Evolutionary conservation across 2,329 filamentous ascomycete genomes (phyloP).

Genomic region (Nothomitra cinnamomea): DNA sequence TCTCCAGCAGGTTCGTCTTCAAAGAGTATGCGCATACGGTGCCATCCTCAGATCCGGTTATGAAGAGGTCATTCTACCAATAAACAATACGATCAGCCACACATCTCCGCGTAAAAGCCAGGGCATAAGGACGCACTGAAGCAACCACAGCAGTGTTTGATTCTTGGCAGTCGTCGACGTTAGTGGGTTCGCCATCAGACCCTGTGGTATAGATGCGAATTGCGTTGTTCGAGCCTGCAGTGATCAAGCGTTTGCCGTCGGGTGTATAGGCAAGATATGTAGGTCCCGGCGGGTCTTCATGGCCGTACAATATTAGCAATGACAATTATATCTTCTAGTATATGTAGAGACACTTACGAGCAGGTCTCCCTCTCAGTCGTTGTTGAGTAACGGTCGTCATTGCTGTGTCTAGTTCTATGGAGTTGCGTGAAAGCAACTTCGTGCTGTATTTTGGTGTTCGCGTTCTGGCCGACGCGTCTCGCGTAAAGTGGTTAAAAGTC

Average conservation of each 20-base stretch:
- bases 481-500: neutral
- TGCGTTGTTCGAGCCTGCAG: conserved; percentile 83
- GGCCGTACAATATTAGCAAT: conserved; percentile 7
- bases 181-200: conserved; percentile 79
- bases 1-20: conserved; percentile 54
- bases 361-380: conserved; percentile 44
- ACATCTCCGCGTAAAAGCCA: neutral
- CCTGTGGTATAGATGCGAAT: conserved; percentile 86
- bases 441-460: neutral
- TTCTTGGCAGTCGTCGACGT: conserved; percentile 81
- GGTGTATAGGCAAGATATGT: conserved; percentile 84
- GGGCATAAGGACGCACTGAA: conserved; percentile 27
- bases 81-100: conserved; percentile 8
- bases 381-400: conserved; percentile 20
- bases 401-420: conserved; percentile 5
- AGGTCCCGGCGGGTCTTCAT: conserved; percentile 59
- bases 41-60: conserved; percentile 84
- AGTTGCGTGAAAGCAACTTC: neutral
- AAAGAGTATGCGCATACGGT: conserved; percentile 92
- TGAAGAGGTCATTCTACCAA: conserved; percentile 56
- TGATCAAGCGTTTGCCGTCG: conserved; percentile 71
- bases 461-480: neutral
- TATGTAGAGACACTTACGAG: conserved; percentile 25
- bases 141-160: conserved; percentile 67
- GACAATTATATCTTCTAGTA: conserved; percentile 5